A percentile compares a stretch with the other conserved stretches of the same genome.
Evolutionary conservation across 148 eudicot genomes (phyloP).

Genomic region (Arbutus unedo): DNA sequence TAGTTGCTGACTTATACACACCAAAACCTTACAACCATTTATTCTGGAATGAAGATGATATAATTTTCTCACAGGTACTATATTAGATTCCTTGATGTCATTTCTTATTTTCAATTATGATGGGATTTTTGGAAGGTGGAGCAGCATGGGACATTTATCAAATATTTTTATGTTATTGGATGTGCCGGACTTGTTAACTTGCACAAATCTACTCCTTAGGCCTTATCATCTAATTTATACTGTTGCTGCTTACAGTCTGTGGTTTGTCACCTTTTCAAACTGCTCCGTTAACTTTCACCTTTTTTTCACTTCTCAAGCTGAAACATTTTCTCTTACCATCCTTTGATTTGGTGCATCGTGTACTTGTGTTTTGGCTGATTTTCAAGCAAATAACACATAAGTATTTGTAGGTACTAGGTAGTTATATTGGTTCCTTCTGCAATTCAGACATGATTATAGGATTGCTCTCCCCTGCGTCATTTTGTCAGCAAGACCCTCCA

Average conservation of each 20-base stretch:
- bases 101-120: neutral
- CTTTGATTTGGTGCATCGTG: neutral
- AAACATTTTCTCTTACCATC: neutral
- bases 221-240: neutral
- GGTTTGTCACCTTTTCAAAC: neutral
- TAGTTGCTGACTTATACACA: slow-evolving; percentile 22
- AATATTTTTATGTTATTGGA: neutral
- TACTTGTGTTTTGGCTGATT: neutral
- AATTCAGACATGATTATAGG: neutral
- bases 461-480: neutral
- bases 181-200: neutral
- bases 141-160: neutral
- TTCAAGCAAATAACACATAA: neutral
- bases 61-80: slow-evolving; percentile 57
- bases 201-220: neutral
- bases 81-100: neutral
- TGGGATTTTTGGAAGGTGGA: neutral
- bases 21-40: slow-evolving; percentile 41
- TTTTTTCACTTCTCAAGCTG: neutral
- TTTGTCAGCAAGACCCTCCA: neutral
- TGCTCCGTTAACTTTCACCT: neutral
- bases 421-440: neutral
- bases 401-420: neutral
- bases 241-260: neutral
- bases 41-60: slow-evolving; percentile 27